Conservation (phyloP, 2,329 filamentous ascomycete species). For the Botrytis fabae region DNA sequence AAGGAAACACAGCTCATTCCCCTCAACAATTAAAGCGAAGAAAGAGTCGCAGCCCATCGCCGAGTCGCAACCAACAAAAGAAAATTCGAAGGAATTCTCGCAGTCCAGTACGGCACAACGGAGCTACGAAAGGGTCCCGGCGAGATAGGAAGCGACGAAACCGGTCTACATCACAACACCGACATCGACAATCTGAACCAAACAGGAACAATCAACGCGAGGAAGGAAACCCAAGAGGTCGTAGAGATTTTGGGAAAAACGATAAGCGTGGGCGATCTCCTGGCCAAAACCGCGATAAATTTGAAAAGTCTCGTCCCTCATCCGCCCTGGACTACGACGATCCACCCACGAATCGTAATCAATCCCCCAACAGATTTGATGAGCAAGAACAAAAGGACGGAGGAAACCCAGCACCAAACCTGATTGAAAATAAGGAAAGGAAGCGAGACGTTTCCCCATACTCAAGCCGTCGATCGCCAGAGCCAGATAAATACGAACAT, state of each 20-base stretch:
- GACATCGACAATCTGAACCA: constrained; percentile 36
- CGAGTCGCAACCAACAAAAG: constrained; percentile 39
- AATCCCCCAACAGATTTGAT: constrained; percentile 27
- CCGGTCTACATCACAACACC: constrained; percentile 35
- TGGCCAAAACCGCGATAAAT: constrained; percentile 34
- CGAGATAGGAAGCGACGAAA: constrained; percentile 36
- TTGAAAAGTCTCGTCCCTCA: constrained; percentile 29
- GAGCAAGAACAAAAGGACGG: constrained; percentile 29
- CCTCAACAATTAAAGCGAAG: constrained; percentile 41
- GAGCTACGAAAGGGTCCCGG: constrained; percentile 29
- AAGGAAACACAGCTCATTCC: constrained; percentile 37
- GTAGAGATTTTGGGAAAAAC: constrained; percentile 32
- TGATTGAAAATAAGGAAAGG: constrained; percentile 30
- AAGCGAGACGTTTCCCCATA: constrained; percentile 32
- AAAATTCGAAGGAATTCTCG: constrained; percentile 38
- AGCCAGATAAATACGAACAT: constrained; percentile 37
- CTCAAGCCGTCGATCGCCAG: constrained; percentile 33
- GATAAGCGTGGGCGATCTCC: constrained; percentile 38
- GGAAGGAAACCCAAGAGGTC: constrained; percentile 34
- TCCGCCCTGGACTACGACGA: constrained; percentile 26
- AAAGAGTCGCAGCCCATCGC: constrained; percentile 41
- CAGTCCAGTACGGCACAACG: constrained; percentile 37
- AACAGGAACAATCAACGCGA: constrained; percentile 29
- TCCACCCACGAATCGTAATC: constrained; percentile 25
- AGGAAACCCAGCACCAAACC: constrained; percentile 32